Percentiles rank a stretch among this genome's conserved stretches.
Conservation (phyloP, 495 filamentous ascomycete species). For the Aeminium ludgeri region DNA sequence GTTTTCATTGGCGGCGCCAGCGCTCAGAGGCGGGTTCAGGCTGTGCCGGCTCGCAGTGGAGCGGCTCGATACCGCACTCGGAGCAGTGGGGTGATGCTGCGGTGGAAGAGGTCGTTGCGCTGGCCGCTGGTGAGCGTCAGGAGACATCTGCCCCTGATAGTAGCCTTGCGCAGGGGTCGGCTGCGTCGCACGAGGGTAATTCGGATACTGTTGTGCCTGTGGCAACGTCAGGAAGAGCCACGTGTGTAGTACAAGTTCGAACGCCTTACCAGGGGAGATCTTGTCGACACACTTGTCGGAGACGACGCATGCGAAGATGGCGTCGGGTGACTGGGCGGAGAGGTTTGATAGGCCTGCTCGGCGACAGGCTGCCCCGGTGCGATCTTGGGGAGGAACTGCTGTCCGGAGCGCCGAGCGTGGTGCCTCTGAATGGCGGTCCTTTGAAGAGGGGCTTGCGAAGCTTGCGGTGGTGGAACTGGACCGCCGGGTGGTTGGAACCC, state of each 20-base stretch:
- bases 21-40: constrained; percentile 16
- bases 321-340: constrained; percentile 42
- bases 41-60: constrained; percentile 15
- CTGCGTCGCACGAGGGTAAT: constrained; percentile 10
- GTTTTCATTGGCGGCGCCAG: constrained; percentile 22
- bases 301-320: constrained; percentile 71
- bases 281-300: constrained; percentile 43
- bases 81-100: constrained; percentile 18
- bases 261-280: constrained; percentile 49
- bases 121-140: constrained; percentile 22
- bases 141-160: constrained; percentile 23
- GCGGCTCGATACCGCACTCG: constrained; percentile 17
- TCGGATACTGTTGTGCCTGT: constrained; percentile 28
- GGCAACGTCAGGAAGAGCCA: too few relatives aligned
- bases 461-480: constrained; percentile 30
- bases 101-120: constrained; percentile 18
- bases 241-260: too few relatives aligned
- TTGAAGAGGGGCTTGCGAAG: constrained; percentile 43
- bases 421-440: constrained; percentile 56
- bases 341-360: constrained; percentile 22
- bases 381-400: constrained; percentile 43
- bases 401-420: constrained; percentile 48
- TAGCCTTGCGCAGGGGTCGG: constrained; percentile 20
- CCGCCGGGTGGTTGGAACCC: constrained; percentile 44
- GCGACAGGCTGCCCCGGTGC: constrained; percentile 21